Conservation (phyloP, 1,284 basidiomycete genomes). For the Malassezia cuniculi region DNA sequence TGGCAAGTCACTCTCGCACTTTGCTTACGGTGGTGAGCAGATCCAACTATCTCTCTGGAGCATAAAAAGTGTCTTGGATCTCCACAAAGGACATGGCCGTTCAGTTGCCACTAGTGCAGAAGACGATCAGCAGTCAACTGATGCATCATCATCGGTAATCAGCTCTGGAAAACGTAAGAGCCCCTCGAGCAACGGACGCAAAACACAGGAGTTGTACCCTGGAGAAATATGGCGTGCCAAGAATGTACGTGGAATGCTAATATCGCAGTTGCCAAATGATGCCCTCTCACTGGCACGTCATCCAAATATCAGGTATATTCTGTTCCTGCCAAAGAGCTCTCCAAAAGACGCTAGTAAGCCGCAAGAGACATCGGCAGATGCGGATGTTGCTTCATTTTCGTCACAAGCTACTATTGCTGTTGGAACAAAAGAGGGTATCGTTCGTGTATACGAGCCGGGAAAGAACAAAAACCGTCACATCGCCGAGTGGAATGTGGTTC, state of each 20-base stretch:
- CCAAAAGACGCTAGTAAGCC: too few species aligned
- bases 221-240: constrained; percentile 15
- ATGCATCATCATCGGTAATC: too few species aligned
- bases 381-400: too few species aligned
- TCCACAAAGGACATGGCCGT: too few species aligned
- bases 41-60: constrained; percentile 11
- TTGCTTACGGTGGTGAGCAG: constrained; percentile 13
- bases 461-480: constrained; percentile 2
- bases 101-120: too few species aligned
- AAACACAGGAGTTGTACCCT: neutral
- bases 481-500: constrained; percentile 7
- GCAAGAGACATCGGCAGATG: neutral
- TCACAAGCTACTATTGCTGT: too few species aligned
- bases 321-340: constrained; percentile 6
- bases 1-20: neutral
- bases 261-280: constrained; percentile 6
- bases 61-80: too few species aligned
- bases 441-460: constrained; percentile 10
- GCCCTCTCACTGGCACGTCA: constrained; percentile 7
- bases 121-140: too few species aligned
- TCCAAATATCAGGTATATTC: constrained; percentile 8
- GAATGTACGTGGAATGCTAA: neutral
- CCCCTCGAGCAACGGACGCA: neutral
- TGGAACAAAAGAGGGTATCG: constrained; percentile 13
- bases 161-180: too few species aligned